These are phyloP conservation scores for Hypoxylon sp. DNA, from an alignment of 2,329 filamentous ascomycete genomes.

Conservation along the genomic window DNA sequence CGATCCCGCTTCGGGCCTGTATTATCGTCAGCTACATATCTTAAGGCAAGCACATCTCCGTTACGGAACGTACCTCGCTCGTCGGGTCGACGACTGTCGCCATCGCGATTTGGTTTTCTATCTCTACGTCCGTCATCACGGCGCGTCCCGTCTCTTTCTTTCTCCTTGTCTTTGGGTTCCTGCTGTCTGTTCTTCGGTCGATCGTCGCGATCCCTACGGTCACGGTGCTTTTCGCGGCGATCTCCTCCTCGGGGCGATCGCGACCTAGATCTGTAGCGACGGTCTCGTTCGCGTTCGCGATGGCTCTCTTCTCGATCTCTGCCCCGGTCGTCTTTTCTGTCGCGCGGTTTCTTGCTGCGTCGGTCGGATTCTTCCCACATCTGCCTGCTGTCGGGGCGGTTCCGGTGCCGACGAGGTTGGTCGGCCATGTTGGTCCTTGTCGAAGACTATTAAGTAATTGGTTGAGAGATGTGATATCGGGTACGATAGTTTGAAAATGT, in stretches of 20 bases:
- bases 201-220: conserved; percentile 55
- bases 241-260: conserved; percentile 46
- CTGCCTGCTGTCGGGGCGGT: conserved; percentile 66
- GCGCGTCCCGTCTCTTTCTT: conserved; percentile 14
- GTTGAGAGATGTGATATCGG: background rate
- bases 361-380: conserved; percentile 70
- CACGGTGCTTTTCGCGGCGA: conserved; percentile 51
- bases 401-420: conserved; percentile 57
- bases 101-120: conserved; percentile 37
- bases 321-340: conserved; percentile 48
- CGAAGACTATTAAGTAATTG: background rate
- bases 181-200: conserved; percentile 50
- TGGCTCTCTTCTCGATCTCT: conserved; percentile 47
- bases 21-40: conserved; percentile 19
- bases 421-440: conserved; percentile 59
- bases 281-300: conserved; percentile 47
- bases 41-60: background rate
- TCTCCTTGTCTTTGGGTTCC: conserved; percentile 37
- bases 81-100: conserved; percentile 22
- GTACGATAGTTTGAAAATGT: conserved; percentile 10
- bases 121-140: conserved; percentile 43
- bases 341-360: conserved; percentile 46
- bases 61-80: conserved; percentile 36
- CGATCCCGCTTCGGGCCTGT: conserved; percentile 41
- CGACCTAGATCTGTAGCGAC: conserved; percentile 42